A percentile compares a stretch with the other conserved stretches of the same genome.
Conservation (phyloP, 177 flowering plant species). For the Vitis hybrid region DNA sequence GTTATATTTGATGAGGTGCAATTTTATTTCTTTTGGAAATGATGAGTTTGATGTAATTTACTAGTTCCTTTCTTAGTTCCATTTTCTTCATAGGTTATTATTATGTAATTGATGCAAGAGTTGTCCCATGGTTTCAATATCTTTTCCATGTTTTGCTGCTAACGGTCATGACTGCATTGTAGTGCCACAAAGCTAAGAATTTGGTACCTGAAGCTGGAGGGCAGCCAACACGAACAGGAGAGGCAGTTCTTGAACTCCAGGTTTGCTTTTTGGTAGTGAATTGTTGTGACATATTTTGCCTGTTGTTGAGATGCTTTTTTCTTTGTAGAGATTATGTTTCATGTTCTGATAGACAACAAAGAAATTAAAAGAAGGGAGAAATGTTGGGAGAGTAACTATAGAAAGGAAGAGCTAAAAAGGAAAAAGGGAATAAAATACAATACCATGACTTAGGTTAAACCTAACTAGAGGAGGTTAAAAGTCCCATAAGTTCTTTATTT, state of each 20-base stretch:
- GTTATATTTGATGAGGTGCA: constrained; percentile 93
- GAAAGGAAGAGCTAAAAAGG: too few species aligned
- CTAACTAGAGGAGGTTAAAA: too few species aligned
- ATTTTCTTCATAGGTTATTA: not conserved
- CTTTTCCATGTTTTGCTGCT: constrained; percentile 8
- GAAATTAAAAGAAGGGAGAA: too few species aligned
- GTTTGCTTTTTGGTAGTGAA: constrained; percentile 31
- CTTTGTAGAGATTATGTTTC: not conserved
- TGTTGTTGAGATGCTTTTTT: not conserved
- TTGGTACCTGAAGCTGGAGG: constrained; percentile 94
- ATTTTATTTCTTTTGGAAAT: not conserved
- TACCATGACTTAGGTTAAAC: too few species aligned
- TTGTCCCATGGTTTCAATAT: constrained; percentile 10
- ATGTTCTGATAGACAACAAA: not conserved
- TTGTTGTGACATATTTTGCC: not conserved
- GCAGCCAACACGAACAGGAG: constrained; percentile 94
- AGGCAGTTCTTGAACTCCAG: constrained; percentile 96
- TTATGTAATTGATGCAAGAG: not conserved
- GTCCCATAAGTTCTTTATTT: too few species aligned
- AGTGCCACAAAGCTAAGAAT: constrained; percentile 99
- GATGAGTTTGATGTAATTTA: not conserved
- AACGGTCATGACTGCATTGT: constrained; percentile 28
- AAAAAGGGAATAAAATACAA: too few species aligned
- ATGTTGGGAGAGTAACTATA: too few species aligned
- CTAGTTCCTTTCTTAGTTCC: constrained; percentile 1